phyloP scores from a whole-genome alignment of 1,139 yeast genomes.

The Nakaseomyces bracarensis region DNA sequence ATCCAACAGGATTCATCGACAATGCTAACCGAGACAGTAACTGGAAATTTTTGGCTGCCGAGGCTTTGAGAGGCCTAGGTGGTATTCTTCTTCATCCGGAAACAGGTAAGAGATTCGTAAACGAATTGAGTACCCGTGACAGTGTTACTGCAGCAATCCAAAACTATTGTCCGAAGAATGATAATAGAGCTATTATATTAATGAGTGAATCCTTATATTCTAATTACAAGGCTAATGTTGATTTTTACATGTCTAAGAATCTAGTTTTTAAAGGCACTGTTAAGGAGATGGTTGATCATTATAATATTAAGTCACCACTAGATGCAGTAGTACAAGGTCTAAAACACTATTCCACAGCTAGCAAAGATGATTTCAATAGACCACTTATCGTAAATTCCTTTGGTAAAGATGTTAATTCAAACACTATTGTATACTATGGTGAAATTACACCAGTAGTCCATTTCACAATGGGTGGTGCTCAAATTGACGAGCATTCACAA shows the following conservation, averaged over 20 bases:
- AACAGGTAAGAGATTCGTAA: slow-evolving; percentile 58
- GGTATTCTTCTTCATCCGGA: slow-evolving; percentile 53
- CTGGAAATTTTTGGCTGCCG: slow-evolving; percentile 72
- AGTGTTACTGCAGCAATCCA: slow-evolving; percentile 48
- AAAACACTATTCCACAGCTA: slow-evolving; percentile 39
- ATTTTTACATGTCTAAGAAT: slow-evolving; percentile 58
- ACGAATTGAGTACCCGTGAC: slow-evolving; percentile 66
- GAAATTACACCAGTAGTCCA: slow-evolving; percentile 68
- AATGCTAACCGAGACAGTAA: slow-evolving; percentile 44
- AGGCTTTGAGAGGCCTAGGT: slow-evolving; percentile 71
- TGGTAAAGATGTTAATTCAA: slow-evolving; percentile 15
- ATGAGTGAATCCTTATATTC: slow-evolving; percentile 34
- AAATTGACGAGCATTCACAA: slow-evolving; percentile 51
- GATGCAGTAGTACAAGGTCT: slow-evolving; percentile 38
- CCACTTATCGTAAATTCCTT: slow-evolving; percentile 29
- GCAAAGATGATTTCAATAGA: slow-evolving; percentile 29
- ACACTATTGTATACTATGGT: slow-evolving; percentile 31
- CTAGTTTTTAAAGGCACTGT: slow-evolving; percentile 50
- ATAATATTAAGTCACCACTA: slow-evolving; percentile 30
- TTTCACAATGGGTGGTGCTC: slow-evolving; percentile 82
- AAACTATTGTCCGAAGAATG: slow-evolving; percentile 32
- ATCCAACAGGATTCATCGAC: slow-evolving; percentile 77
- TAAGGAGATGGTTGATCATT: slow-evolving; percentile 40
- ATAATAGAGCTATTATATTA: slow-evolving; percentile 35
- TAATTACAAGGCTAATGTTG: slow-evolving; percentile 41